Evolutionary conservation across 257 asterid genomes (phyloP).

Genomic region (Henckelia pumila): DNA sequence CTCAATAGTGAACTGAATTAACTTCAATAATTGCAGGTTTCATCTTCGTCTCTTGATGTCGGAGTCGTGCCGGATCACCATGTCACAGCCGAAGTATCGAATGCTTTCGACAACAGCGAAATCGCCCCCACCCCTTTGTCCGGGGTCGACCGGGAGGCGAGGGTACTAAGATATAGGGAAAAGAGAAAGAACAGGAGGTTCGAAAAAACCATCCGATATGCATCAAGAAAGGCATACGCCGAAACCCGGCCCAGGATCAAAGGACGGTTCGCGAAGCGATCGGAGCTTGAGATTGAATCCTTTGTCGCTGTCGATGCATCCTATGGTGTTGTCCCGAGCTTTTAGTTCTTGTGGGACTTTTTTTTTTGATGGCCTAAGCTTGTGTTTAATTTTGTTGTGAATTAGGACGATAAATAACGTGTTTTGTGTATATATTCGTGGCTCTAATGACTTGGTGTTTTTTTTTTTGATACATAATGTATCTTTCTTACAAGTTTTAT

Average conservation of each 20-base stretch:
- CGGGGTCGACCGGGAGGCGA: constrained; percentile 61
- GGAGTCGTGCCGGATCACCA: constrained; percentile 74
- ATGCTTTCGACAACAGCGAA: constrained; percentile 26
- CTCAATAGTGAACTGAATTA: too few relatives aligned
- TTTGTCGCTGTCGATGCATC: constrained; percentile 32
- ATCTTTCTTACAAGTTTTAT: too few relatives aligned
- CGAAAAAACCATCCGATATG: constrained; percentile 47
- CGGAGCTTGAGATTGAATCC: constrained; percentile 37
- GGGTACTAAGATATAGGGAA: constrained; percentile 71
- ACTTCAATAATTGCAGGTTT: neutral
- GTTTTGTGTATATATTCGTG: too few relatives aligned
- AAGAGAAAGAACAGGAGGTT: constrained; percentile 71
- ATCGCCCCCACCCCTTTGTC: constrained; percentile 34
- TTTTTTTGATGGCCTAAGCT: too few relatives aligned
- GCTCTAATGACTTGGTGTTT: too few relatives aligned
- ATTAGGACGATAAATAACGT: neutral
- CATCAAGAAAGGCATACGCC: constrained; percentile 55
- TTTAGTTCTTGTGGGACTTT: too few relatives aligned
- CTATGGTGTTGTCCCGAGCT: constrained; percentile 58
- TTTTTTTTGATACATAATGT: too few relatives aligned
- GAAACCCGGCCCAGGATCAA: constrained; percentile 54
- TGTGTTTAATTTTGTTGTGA: too few relatives aligned
- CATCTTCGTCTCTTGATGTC: constrained; percentile 31
- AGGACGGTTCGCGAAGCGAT: constrained; percentile 48
- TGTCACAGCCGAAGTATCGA: constrained; percentile 38